These are phyloP conservation scores for Cucurbita moschata DNA, from an alignment of 306 rosid genomes.

Conservation along the genomic window DNA sequence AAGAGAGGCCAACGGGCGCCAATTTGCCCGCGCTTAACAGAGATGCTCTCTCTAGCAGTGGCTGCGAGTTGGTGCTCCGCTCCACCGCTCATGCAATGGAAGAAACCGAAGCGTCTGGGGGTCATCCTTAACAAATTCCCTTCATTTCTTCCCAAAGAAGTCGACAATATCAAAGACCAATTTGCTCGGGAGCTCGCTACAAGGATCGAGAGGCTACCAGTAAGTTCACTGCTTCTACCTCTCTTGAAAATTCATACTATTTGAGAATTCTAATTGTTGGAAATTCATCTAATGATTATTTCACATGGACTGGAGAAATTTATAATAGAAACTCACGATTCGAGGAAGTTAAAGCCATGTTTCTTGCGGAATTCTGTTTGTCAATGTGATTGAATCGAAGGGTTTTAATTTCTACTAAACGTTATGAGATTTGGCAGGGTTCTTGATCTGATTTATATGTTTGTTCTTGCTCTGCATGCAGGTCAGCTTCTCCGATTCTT, in stretches of 20 bases:
- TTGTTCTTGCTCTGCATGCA: constrained; percentile 8
- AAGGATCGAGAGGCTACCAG: constrained; percentile 63
- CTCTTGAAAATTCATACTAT: neutral
- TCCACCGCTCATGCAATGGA: constrained; percentile 6
- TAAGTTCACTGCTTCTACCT: constrained; percentile 14
- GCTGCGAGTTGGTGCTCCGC: constrained; percentile 1
- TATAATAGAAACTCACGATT: neutral
- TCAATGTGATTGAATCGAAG: neutral
- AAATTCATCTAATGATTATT: neutral
- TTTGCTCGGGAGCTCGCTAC: constrained; percentile 54
- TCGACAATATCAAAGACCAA: constrained; percentile 51
- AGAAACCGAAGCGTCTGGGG: constrained; percentile 2
- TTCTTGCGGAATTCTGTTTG: neutral
- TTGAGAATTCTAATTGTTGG: neutral
- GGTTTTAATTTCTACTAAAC: neutral
- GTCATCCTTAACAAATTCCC: constrained; percentile 36
- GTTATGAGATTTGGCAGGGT: neutral
- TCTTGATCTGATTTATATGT: neutral
- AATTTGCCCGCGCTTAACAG: neutral
- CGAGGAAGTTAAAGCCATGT: neutral
- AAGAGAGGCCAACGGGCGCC: neutral
- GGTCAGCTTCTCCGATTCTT: constrained; percentile 44
- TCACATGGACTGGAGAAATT: neutral
- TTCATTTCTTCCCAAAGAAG: constrained; percentile 64
- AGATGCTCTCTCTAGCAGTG: constrained; percentile 20